Percentiles rank a stretch among this genome's conserved stretches.
Evolutionary conservation across 768 basidiomycete genomes (phyloP).

Genomic region (Agaricus blazei): DNA sequence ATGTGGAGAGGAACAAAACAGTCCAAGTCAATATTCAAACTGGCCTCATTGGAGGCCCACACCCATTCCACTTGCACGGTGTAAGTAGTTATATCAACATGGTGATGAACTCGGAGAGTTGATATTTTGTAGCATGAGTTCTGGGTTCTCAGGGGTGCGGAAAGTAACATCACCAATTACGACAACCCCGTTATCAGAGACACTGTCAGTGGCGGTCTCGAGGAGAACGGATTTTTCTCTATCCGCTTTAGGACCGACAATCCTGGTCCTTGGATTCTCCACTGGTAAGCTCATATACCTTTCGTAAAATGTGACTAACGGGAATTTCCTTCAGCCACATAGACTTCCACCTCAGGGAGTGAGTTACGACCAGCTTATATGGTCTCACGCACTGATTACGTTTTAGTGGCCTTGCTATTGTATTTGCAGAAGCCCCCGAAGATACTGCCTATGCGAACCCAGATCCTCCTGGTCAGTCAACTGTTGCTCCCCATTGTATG

Average conservation of each 20-base stretch:
- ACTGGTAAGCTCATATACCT: slow-evolving; percentile 30
- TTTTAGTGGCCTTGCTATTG: slow-evolving; percentile 26
- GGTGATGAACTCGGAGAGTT: neutral
- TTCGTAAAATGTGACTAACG: neutral
- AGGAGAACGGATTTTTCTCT: slow-evolving; percentile 30
- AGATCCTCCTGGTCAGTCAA: neutral
- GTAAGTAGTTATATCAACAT: slow-evolving; percentile 14
- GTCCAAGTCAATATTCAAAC: slow-evolving; percentile 27
- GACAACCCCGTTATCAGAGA: slow-evolving; percentile 34
- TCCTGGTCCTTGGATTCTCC: slow-evolving; percentile 46
- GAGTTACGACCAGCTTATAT: slow-evolving; percentile 10
- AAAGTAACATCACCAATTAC: slow-evolving; percentile 30
- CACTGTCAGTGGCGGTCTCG: slow-evolving; percentile 26
- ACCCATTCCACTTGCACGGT: slow-evolving; percentile 37
- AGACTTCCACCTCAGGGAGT: slow-evolving; percentile 46
- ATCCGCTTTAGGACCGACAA: slow-evolving; percentile 50
- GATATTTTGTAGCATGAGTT: slow-evolving; percentile 32
- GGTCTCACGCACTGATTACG: neutral
- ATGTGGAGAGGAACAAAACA: slow-evolving; percentile 39
- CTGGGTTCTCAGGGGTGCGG: slow-evolving; percentile 38
- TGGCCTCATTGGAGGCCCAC: slow-evolving; percentile 32
- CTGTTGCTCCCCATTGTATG: too few relatives aligned
- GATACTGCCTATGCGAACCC: neutral
- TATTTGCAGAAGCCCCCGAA: slow-evolving; percentile 26
- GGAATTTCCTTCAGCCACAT: slow-evolving; percentile 33